Evolutionary conservation across 1,139 yeast species (phyloP), one percentile per base, ranked within the genome.

Genomic region (Trichomonascaceae sp.): DNA sequence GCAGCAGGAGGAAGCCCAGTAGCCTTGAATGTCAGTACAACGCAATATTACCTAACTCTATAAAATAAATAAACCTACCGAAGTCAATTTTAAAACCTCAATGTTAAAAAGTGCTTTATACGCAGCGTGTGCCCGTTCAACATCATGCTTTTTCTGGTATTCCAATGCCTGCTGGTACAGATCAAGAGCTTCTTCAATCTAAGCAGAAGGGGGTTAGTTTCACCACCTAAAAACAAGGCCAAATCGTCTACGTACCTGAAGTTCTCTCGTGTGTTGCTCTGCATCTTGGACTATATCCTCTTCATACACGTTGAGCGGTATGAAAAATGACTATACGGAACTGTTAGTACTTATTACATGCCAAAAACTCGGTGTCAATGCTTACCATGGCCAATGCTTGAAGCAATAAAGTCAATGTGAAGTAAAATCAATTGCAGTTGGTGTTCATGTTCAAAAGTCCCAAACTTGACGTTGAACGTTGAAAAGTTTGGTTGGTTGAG

Each of bases 201-300:
- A 82, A 17, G 20, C 45, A 24, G 17, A 30, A 20, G 19, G 30
- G 44, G 44, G 32, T 17, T 43, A 27, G 22, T 32, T 5, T 39
- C 12, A 2, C 43, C 9, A 18, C 18, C 13, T 36, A 12, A 1
- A 2, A 18, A 15, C 30, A 19, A n/a, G 2, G 12, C n/a, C 49
- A 15, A 24, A 15, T 20, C 7, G 13, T 6, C 12, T 18, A 61
- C 72, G 41, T 55, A 72, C 77, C 66, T 77, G 85, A n/a, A 81
- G 70, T 64, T 93, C 99, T 54, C 96, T 73, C 1, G 97, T 86
- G 63, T 90, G 96, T 60, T 89, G 93, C 61, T 90, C 96, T 8
- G 80, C 81, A 59, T 87, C 95, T 49, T 80, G 73, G 52, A 77
- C 80, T 10, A 79, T 71, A 49, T 85, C 87, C 64, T 88, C 95